Evolutionary conservation across 192 early-diverging fungal species (phyloP).

Genomic region (Dissophora globulifera): DNA sequence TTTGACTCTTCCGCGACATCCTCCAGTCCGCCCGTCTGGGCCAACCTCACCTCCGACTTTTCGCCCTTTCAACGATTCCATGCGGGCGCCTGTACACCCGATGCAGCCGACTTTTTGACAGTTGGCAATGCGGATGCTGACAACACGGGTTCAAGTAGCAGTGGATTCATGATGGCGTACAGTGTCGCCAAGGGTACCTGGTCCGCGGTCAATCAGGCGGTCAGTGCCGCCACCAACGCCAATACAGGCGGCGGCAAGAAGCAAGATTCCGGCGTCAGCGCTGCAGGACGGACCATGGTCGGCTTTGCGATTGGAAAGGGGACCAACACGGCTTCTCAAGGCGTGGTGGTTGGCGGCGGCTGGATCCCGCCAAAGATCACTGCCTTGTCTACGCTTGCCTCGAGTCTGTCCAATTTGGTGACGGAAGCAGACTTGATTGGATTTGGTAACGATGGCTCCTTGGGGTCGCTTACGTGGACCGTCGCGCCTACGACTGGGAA

Average conservation of each 20-base stretch:
- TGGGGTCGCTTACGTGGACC: constrained; percentile 15
- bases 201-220: constrained; percentile 13
- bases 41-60: constrained; percentile 33
- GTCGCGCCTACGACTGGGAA: constrained; percentile 12
- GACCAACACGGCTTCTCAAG: not conserved
- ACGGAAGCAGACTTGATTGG: constrained; percentile 22
- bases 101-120: constrained; percentile 19
- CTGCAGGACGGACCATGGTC: constrained; percentile 35
- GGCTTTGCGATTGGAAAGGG: constrained; percentile 11
- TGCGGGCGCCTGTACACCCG: constrained; percentile 34
- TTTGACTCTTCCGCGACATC: constrained; percentile 12
- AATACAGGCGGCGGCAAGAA: too few relatives aligned
- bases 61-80: constrained; percentile 47
- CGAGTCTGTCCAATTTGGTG: constrained; percentile 15
- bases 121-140: constrained; percentile 30
- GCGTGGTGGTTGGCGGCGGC: constrained; percentile 42
- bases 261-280: not conserved
- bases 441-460: not conserved
- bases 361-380: constrained; percentile 21
- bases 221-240: constrained; percentile 13
- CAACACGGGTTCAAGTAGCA: not conserved
- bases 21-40: constrained; percentile 24
- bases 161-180: constrained; percentile 40
- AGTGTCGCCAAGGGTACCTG: constrained; percentile 35
- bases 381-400: constrained; percentile 11